phyloP scores from a whole-genome alignment of 108 stramenopile species.

The Cyclostephanos invisitatus region DNA sequence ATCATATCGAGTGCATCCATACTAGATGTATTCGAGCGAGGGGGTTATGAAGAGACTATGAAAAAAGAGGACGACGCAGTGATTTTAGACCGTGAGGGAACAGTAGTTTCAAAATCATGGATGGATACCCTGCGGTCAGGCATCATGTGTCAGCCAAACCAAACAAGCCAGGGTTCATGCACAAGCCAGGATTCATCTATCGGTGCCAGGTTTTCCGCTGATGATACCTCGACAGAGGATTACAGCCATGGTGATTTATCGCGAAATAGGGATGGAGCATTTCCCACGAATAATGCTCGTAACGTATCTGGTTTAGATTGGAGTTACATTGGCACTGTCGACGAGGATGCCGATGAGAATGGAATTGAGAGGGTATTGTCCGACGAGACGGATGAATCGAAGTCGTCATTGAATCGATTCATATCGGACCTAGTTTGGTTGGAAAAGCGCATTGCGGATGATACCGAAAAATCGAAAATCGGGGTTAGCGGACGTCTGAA shows the following conservation, averaged over 20 bases:
- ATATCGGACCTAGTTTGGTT: constrained; percentile 78
- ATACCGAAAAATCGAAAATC: constrained; percentile 24
- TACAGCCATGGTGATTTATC: not conserved
- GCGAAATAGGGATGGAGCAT: constrained; percentile 16
- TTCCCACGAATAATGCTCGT: constrained; percentile 1
- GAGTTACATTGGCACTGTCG: constrained; percentile 39
- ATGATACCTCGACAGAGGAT: constrained; percentile 6
- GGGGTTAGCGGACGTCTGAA: not conserved
- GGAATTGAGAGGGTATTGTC: constrained; percentile 3
- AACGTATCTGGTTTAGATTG: not conserved
- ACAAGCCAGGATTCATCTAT: not conserved
- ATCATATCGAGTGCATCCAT: too few relatives aligned
- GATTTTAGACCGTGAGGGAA: too few relatives aligned
- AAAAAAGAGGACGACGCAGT: too few relatives aligned
- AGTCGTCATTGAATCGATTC: constrained; percentile 27
- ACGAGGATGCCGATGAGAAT: constrained; percentile 1
- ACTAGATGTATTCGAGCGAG: too few relatives aligned
- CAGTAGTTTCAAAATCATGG: too few relatives aligned
- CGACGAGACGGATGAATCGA: constrained; percentile 21
- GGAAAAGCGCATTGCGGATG: constrained; percentile 74
- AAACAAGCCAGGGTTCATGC: not conserved
- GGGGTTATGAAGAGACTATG: too few relatives aligned
- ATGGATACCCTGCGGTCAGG: too few relatives aligned
- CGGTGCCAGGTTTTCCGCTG: not conserved
- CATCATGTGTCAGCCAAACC: not conserved